Evolutionary conservation across 1,284 basidiomycete genomes (phyloP).

Genomic region (Trichosporon ovoides): DNA sequence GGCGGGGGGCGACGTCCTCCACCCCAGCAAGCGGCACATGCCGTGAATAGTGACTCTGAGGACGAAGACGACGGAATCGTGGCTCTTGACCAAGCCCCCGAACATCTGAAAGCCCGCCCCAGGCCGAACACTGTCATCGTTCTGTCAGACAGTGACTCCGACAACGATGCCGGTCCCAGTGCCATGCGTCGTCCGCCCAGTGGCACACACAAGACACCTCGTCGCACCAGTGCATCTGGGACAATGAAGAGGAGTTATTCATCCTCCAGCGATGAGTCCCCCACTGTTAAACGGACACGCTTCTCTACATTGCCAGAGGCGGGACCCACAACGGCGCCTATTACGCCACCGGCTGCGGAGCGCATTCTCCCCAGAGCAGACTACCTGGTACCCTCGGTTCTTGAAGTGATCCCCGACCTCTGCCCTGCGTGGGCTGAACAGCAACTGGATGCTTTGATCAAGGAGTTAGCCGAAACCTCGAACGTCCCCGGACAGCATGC

Average conservation of each 20-base stretch:
- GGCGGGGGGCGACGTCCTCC: neutral
- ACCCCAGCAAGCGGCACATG: neutral
- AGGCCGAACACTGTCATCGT: slow-evolving; percentile 24
- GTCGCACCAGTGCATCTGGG: too few relatives aligned
- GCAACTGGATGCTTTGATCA: slow-evolving; percentile 7
- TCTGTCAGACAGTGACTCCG: slow-evolving; percentile 23
- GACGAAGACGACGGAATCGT: slow-evolving; percentile 17
- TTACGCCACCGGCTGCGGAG: neutral
- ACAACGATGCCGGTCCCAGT: neutral
- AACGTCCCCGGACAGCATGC: slow-evolving; percentile 15
- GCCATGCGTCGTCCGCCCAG: too few relatives aligned
- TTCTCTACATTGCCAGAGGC: neutral
- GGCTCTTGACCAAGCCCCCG: slow-evolving; percentile 20
- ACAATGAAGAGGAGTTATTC: neutral
- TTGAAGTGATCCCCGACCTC: slow-evolving; percentile 42
- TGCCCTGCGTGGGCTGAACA: slow-evolving; percentile 25
- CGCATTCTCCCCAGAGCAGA: slow-evolving; percentile 15
- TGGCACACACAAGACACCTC: neutral
- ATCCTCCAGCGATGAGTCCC: neutral
- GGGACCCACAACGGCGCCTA: neutral
- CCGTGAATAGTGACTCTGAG: neutral
- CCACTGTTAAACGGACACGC: neutral
- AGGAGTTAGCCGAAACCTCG: slow-evolving; percentile 12
- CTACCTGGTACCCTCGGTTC: slow-evolving; percentile 28
- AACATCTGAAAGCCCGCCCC: slow-evolving; percentile 15